Evolutionary conservation across 2,329 filamentous ascomycete species (phyloP).

Genomic region (Corynespora cassiicola): DNA sequence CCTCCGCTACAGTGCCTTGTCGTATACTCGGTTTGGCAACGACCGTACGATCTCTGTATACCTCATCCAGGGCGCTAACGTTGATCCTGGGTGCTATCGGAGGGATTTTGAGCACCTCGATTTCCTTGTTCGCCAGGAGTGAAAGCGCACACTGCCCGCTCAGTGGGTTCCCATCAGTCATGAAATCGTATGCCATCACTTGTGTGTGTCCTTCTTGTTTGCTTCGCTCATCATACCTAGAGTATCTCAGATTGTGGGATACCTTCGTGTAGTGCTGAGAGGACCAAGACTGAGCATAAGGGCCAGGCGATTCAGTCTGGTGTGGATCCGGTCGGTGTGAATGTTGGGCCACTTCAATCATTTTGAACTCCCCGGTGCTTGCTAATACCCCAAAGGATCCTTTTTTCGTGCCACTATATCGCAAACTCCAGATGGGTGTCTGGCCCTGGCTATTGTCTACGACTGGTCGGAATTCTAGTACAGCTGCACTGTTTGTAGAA

Average conservation of each 20-base stretch:
- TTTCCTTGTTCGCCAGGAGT: slow-evolving; percentile 58
- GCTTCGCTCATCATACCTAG: slow-evolving; percentile 54
- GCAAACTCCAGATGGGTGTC: slow-evolving; percentile 67
- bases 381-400: slow-evolving; percentile 66
- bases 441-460: slow-evolving; percentile 56
- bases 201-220: slow-evolving; percentile 54
- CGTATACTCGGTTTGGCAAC: slow-evolving; percentile 37
- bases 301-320: slow-evolving; percentile 21
- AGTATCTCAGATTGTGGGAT: slow-evolving; percentile 50
- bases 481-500: slow-evolving; percentile 61
- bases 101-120: slow-evolving; percentile 58
- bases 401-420: slow-evolving; percentile 65
- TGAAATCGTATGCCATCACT: slow-evolving; percentile 67
- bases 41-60: slow-evolving; percentile 42
- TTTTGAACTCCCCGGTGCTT: slow-evolving; percentile 65
- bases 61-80: slow-evolving; percentile 52
- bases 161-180: slow-evolving; percentile 52
- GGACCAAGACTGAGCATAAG: slow-evolving; percentile 43
- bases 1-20: slow-evolving; percentile 40
- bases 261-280: slow-evolving; percentile 53
- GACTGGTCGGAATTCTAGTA: slow-evolving; percentile 64
- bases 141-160: slow-evolving; percentile 60
- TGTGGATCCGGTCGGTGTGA: slow-evolving; percentile 37
- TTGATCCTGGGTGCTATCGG: slow-evolving; percentile 49
- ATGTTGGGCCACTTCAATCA: slow-evolving; percentile 62